Evolutionary conservation across 1,284 basidiomycete species (phyloP), one percentile per base, ranked within the genome.

Genomic region (Ustilago vetiveriae): DNA sequence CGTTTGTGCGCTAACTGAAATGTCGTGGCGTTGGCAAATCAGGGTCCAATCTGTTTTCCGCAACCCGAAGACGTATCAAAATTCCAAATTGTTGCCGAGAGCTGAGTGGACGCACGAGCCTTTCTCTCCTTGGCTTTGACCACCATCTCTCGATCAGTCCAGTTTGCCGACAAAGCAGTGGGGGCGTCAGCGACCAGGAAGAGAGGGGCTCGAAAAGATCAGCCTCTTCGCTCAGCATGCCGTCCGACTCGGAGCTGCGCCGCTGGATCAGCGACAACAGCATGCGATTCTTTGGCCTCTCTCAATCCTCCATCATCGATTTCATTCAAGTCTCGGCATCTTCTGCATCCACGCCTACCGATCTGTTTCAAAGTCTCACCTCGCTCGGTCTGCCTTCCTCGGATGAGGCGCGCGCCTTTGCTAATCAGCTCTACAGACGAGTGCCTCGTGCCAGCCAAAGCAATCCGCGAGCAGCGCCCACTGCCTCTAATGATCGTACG

Each of bases 311-410:
- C 42, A 69, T 75, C 38, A 55, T 77, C 49, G 76, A 78, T 36
- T 78, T 73, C 32, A 62, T 78, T 48, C 65, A 69, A 30, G 72
- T 75, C 6, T 75, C 72, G 1, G 93, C 93, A 16, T 87, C 90
- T 6, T 89, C 89, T 35, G 87, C 92, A 51, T 93, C 94, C 82
- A 88, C 90, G 7, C 86, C 91, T 10, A 89, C 91, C 32, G 87
- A 87, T 37, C 87, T 97, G 33, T 92, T 92, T 80, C 75, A 86
- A 24, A 85, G 89, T 6, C 88, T 98, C 37, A 85, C 89, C 60
- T 85, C 87, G 26, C 88, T 89, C 52, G 94, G 94, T 62, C 86
- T 98, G 33, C 89, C 91, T 44, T 87, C 90, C 74, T 90, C 88
- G 3, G 81, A 90, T 7, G 90, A 90, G 52, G 89, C 91, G 0